Conservation (phyloP, 495 filamentous ascomycete species). For the Penicillium maclennaniae region DNA sequence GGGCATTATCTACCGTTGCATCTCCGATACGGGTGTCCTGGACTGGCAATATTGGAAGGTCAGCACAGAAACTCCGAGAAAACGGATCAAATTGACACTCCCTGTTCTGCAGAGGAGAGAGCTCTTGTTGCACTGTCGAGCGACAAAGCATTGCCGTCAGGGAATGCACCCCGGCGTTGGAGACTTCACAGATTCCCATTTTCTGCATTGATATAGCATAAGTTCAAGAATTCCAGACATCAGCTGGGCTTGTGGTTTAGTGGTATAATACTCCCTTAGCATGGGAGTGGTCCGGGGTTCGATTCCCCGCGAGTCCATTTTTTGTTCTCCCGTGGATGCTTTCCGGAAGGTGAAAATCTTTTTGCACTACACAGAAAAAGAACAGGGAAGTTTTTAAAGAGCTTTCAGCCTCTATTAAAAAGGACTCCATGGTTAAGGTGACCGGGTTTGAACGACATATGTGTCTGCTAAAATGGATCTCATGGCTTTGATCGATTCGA, state of each 20-base stretch:
- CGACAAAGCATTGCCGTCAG: background rate
- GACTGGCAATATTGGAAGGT: conserved; percentile 4
- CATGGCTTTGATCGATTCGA: no score
- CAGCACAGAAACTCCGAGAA: background rate
- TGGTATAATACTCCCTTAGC: conserved; percentile 46
- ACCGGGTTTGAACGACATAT: no score
- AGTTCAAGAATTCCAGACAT: background rate
- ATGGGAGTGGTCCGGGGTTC: conserved; percentile 56
- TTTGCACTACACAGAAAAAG: no score
- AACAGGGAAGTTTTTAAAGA: no score
- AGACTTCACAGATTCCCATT: no score
- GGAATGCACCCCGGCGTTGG: no score
- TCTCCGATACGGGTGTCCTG: conserved; percentile 12
- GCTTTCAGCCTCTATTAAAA: no score
- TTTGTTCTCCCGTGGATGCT: conserved; percentile 21
- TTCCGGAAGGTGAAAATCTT: no score
- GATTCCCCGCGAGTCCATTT: conserved; percentile 51
- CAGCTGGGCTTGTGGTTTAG: conserved; percentile 43
- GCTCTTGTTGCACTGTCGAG: background rate
- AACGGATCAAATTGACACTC: background rate
- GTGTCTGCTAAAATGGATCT: no score
- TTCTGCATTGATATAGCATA: no score
- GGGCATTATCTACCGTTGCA: conserved; percentile 15
- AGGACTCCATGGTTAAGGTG: no score
- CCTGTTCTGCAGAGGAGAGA: conserved; percentile 4